Evolutionary conservation across 352 stramenopile species (phyloP), one percentile per base, ranked within the genome.

Genomic region (Peronospora belbahrii): DNA sequence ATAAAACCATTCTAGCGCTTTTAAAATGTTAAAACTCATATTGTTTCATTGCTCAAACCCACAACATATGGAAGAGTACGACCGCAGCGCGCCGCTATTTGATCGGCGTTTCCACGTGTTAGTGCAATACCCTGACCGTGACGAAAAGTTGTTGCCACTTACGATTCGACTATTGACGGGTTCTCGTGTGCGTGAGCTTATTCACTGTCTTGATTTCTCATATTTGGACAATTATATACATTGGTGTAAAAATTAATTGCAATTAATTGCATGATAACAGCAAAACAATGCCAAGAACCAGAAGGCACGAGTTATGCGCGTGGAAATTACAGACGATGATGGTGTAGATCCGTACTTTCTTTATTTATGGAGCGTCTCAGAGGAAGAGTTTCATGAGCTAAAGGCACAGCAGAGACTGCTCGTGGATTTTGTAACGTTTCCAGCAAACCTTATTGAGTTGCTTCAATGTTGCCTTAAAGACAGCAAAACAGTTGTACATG

Each of bases 361-460:
- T 35, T 96, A 93, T 53, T 68, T 92, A 10, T 90, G 91, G 68
- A 89, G 94, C 55, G 92, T 97, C 22, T 92, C 83, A 17, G 92
- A 97, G 56, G 85, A 95, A 56, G 88, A 97, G 54, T 97, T 97
- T 57, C 90, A 97, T 54, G 79, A 94, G 28, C 65, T 97, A 3
- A 97, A 97, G 67, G 70, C 88, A 45, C 88, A 97, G 53, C 91
- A 97, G 65, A 69, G 74, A 23, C 61, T 97, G 25, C 73, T 97
- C 5, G 88, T 97, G 34, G 92, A 97, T 65, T 97, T 97, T 70
- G 65, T 58, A 14, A 83, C 68, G 18, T 97, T 97, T 54, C 82
- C 92, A 6, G 62, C 59, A 40, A 94, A 97, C 43, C 83, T 97
- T 42, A 96, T 97, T 42, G 88, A 97, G 51, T 66, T 97, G 24